Conservation (phyloP, 2,329 filamentous ascomycete species). For the Colletotrichum cordylinicola region DNA sequence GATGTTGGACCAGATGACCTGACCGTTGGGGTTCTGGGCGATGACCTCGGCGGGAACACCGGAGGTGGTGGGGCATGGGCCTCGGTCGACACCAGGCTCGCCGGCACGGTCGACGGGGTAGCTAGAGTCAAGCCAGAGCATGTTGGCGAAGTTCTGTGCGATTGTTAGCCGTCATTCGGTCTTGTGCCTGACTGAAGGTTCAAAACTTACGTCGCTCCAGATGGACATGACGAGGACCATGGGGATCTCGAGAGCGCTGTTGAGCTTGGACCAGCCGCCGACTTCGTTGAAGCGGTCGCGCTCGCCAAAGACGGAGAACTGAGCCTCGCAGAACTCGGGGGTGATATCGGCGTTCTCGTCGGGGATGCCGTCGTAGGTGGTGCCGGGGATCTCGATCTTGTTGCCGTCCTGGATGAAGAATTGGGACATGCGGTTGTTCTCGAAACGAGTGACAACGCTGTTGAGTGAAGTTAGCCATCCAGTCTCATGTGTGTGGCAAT, state of each 20-base stretch:
- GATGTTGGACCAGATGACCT: conserved; percentile 55
- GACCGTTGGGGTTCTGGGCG: conserved; percentile 38
- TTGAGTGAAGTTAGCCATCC: neutral
- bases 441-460: conserved; percentile 67
- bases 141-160: conserved; percentile 57
- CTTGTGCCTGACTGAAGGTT: rapidly evolving
- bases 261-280: conserved; percentile 61
- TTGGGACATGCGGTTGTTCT: conserved; percentile 17
- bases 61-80: conserved; percentile 48
- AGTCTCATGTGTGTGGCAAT: conserved; percentile 41
- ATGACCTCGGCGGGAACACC: conserved; percentile 52
- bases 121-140: conserved; percentile 69
- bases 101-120: conserved; percentile 46
- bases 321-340: conserved; percentile 57
- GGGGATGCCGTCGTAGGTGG: conserved; percentile 44
- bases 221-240: conserved; percentile 69
- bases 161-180: neutral
- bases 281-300: conserved; percentile 52
- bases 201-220: conserved; percentile 56
- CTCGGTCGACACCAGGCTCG: conserved; percentile 49
- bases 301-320: conserved; percentile 61
- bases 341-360: conserved; percentile 65
- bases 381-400: conserved; percentile 22
- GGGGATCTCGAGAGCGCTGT: conserved; percentile 53
- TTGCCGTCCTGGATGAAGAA: conserved; percentile 23